These are phyloP conservation scores for Xylaria grammica DNA, from an alignment of 495 filamentous ascomycete genomes.

Conservation along the genomic window DNA sequence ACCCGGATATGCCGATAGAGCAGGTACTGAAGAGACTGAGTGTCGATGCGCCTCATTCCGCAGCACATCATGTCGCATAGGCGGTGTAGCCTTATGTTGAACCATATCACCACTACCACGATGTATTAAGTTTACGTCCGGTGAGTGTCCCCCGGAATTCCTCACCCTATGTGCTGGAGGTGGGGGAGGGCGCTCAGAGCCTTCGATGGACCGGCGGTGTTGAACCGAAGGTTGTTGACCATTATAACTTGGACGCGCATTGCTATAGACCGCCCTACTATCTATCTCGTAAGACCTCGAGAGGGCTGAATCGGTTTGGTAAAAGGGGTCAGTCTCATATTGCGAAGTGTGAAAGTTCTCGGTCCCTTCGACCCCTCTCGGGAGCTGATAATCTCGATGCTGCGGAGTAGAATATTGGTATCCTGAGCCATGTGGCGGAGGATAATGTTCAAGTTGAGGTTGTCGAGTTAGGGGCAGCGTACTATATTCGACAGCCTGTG, in stretches of 20 bases:
- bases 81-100: conserved; percentile 40
- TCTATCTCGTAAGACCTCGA: conserved; percentile 29
- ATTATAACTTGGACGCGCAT: conserved; percentile 25
- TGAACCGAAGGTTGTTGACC: conserved; percentile 23
- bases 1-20: conserved; percentile 47
- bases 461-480: conserved; percentile 39
- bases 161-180: conserved; percentile 52
- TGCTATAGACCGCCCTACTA: conserved; percentile 25
- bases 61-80: conserved; percentile 56
- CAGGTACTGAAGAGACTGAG: conserved; percentile 36
- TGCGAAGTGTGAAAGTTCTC: conserved; percentile 34
- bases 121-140: conserved; percentile 6
- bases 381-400: conserved; percentile 38
- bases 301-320: conserved; percentile 24
- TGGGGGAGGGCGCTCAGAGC: conserved; percentile 50
- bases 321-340: conserved; percentile 36
- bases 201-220: conserved; percentile 27
- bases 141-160: conserved; percentile 43
- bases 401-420: conserved; percentile 38
- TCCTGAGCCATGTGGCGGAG: conserved; percentile 30
- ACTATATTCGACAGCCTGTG: conserved; percentile 51
- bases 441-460: conserved; percentile 40
- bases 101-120: conserved; percentile 31
- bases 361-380: conserved; percentile 38
- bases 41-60: conserved; percentile 54